phyloP scores from a whole-genome alignment of 805 yeast species.

The Candida suzukii region DNA sequence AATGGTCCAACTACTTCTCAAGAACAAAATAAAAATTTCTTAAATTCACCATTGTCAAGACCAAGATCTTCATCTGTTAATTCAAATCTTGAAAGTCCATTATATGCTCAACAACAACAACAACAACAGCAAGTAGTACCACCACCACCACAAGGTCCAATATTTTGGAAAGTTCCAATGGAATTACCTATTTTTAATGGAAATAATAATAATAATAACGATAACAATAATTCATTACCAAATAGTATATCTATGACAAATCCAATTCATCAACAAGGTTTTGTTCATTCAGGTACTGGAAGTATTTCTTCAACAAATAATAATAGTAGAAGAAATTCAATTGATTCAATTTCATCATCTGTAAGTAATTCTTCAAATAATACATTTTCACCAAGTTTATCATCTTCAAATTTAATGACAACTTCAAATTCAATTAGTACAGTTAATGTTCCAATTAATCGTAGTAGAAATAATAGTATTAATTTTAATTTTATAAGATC shows the following conservation, averaged over 20 bases:
- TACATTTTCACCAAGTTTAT: conserved; percentile 16
- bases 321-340: conserved; percentile 31
- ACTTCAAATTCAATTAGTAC: conserved; percentile 3
- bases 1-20: background rate
- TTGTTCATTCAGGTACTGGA: too few species aligned
- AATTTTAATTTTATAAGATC: conserved; percentile 11
- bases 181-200: conserved; percentile 35
- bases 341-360: conserved; percentile 44
- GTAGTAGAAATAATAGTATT: conserved; percentile 2
- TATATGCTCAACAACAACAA: conserved; percentile 2
- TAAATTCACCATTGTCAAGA: conserved; percentile 1
- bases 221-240: conserved; percentile 11
- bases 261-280: too few species aligned
- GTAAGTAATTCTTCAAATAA: conserved; percentile 20
- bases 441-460: conserved; percentile 8
- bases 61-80: conserved; percentile 16
- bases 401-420: conserved; percentile 15
- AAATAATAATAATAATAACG: background rate
- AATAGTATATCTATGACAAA: too few species aligned
- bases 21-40: background rate
- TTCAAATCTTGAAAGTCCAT: conserved; percentile 2
- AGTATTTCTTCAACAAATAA: background rate
- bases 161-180: conserved; percentile 58
- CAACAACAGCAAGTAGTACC: conserved; percentile 1
- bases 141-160: conserved; percentile 11